Evolutionary conservation across 2,329 filamentous ascomycete genomes (phyloP), one percentile per base, ranked within the genome.

Genomic region (Aspergillus terreus): DNA sequence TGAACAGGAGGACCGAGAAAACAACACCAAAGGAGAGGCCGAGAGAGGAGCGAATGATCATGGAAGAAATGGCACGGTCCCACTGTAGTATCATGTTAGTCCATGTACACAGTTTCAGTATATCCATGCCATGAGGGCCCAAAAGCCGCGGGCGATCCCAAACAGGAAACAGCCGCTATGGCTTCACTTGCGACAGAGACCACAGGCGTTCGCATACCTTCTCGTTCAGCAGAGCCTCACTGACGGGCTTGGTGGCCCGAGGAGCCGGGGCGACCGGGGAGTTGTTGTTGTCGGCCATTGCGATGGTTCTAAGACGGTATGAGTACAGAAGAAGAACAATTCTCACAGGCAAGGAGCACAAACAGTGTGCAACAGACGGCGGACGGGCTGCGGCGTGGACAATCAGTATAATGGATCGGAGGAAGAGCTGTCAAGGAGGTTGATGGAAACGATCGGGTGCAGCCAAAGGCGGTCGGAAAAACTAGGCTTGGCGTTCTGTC

Each of bases 1-100:
- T 96, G 84, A 99, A 99, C 50, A 99, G 78, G 53, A 99, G 87
- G 56, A 99, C 92, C 56, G 94, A 97, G 81, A 99, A 97, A 76
- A 99, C 90, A 73, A 99, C 87, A 71, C 94, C 94, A 77, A 99
- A 99, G 63, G 88, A 90, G 71, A 97, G 88, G 68, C 94, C 94
- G 74, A 99, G 87, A 51, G 89, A 87, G 60, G 92, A 97, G 76
- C 95, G 92, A 81, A 99, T 95, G 71, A 99, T 84, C 75, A 96
- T 84, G 70, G 95, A 96, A 64, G 94, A 97, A 64, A 99, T 86
- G 77, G 94, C 96, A 78, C 89, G 92, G 74, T 99, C 94, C 94
- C 94, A 99, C 94, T 99, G 63, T 59, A 48, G 46, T 30, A 45
- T 23, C 51, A 30, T 50, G 46, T 60, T 60, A 60, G 58, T 54